phyloP scores from a whole-genome alignment of 2,329 filamentous ascomycete genomes.

The Atkinsonella texensis region DNA sequence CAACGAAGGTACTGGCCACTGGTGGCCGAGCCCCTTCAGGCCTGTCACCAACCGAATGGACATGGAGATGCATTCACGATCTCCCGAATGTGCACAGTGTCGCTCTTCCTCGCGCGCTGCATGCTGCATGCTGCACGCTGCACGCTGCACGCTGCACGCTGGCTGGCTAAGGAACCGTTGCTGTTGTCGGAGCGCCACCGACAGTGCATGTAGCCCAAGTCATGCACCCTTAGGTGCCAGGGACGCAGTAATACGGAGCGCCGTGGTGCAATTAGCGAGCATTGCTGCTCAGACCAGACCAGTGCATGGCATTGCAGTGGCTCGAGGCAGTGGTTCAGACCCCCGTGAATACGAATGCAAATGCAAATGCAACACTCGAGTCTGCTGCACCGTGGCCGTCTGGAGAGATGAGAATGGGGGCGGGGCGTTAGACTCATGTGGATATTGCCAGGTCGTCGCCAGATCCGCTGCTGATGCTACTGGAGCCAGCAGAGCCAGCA shows the following conservation, averaged over 20 bases:
- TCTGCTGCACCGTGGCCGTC: neutral
- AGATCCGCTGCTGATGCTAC: slow-evolving; percentile 1
- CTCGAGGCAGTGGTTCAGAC: neutral
- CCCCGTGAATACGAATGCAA: slow-evolving; percentile 2
- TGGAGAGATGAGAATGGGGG: neutral
- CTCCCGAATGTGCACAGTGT: too few species aligned
- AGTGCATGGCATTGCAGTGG: neutral
- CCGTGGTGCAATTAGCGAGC: neutral
- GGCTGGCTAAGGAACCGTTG: neutral
- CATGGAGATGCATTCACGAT: neutral
- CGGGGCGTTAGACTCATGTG: neutral
- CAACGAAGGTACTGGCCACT: neutral
- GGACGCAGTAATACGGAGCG: neutral
- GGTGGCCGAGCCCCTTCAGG: neutral
- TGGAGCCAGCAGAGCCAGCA: neutral
- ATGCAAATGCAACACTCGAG: neutral
- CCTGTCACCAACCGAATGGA: neutral
- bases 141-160: too few species aligned
- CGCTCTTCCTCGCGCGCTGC: too few species aligned
- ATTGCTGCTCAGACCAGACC: neutral
- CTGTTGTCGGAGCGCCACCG: slow-evolving; percentile 3
- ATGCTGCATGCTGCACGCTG: too few species aligned
- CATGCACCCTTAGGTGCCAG: neutral
- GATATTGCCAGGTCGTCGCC: neutral
- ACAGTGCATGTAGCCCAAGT: neutral